Conservation (phyloP, 2,329 filamentous ascomycete species). For the Arthrobotrys megalospora region DNA sequence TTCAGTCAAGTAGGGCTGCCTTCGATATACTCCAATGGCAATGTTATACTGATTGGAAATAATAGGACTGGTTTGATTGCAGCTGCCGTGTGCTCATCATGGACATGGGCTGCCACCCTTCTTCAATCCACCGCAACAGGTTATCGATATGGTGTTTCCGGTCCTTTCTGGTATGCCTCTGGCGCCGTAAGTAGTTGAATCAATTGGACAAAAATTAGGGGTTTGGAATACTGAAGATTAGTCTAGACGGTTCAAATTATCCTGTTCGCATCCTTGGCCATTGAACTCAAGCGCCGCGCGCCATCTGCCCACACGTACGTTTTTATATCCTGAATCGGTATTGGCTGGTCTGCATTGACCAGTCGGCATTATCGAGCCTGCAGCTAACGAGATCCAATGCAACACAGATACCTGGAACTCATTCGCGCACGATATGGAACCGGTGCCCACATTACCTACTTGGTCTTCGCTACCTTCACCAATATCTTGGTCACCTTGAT, state of each 20-base stretch:
- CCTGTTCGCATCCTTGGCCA: conserved; percentile 89
- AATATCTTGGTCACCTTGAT: conserved; percentile 91
- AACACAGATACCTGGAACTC: conserved; percentile 72
- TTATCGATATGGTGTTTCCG: conserved; percentile 81
- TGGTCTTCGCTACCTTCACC: conserved; percentile 85
- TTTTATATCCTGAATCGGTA: background rate
- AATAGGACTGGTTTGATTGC: conserved; percentile 56
- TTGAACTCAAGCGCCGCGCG: conserved; percentile 87
- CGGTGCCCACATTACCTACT: conserved; percentile 81
- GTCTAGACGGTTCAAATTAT: conserved; percentile 76
- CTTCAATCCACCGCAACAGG: conserved; percentile 85
- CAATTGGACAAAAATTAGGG: background rate
- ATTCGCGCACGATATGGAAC: conserved; percentile 85
- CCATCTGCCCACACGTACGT: conserved; percentile 82
- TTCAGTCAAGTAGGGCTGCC: conserved; percentile 77
- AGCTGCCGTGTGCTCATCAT: conserved; percentile 56
- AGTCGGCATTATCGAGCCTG: background rate
- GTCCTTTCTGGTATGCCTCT: conserved; percentile 72
- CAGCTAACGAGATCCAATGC: conserved; percentile 16
- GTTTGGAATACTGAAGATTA: conserved; percentile 14
- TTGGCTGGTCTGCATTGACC: background rate
- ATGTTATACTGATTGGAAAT: conserved; percentile 20
- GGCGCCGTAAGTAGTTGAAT: conserved; percentile 51
- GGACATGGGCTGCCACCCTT: conserved; percentile 79
- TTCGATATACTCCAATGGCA: conserved; percentile 3